A percentile compares a stretch with the other conserved stretches of the same genome.
Conservation (phyloP, 1,284 basidiomycete species). For the Grifola frondosa region DNA sequence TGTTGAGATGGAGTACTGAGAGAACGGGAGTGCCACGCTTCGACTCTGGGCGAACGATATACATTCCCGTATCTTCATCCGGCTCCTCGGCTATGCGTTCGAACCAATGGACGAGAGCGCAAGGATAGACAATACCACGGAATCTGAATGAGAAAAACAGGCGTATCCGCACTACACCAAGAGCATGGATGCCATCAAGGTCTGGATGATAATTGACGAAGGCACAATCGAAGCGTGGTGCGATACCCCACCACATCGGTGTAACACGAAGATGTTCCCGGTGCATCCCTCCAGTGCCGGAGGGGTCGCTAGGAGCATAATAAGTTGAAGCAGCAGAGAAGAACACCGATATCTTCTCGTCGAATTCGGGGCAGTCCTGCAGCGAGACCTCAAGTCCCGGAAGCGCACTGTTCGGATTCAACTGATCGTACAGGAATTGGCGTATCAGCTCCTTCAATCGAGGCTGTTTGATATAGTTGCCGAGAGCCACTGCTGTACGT, state of each 20-base stretch:
- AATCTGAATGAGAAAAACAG: slow-evolving; percentile 13
- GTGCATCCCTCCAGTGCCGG: slow-evolving; percentile 22
- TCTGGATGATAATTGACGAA: slow-evolving; percentile 1
- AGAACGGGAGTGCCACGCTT: slow-evolving; percentile 1
- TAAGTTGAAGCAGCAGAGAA: slow-evolving; percentile 15
- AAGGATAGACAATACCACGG: slow-evolving; percentile 8
- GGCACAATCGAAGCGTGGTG: slow-evolving; percentile 12
- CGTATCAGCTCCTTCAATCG: slow-evolving; percentile 4
- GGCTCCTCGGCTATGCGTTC: slow-evolving; percentile 11
- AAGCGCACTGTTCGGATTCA: slow-evolving; percentile 2
- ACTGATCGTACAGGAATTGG: slow-evolving; percentile 14
- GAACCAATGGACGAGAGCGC: slow-evolving; percentile 24
- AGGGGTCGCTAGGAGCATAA: slow-evolving; percentile 28
- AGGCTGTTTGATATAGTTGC: not conserved
- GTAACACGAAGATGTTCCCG: slow-evolving; percentile 18
- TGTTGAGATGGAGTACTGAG: slow-evolving; percentile 10
- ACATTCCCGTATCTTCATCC: slow-evolving; percentile 23
- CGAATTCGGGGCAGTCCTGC: slow-evolving; percentile 1
- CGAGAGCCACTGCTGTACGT: not conserved
- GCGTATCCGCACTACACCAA: slow-evolving; percentile 5
- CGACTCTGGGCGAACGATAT: slow-evolving; percentile 20
- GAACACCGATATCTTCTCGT: slow-evolving; percentile 1
- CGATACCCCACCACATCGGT: slow-evolving; percentile 15
- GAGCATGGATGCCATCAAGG: not conserved
- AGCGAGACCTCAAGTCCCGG: not conserved